Conservation (phyloP, 208 protist species). For the Herpetomonas tarakana region DNA sequence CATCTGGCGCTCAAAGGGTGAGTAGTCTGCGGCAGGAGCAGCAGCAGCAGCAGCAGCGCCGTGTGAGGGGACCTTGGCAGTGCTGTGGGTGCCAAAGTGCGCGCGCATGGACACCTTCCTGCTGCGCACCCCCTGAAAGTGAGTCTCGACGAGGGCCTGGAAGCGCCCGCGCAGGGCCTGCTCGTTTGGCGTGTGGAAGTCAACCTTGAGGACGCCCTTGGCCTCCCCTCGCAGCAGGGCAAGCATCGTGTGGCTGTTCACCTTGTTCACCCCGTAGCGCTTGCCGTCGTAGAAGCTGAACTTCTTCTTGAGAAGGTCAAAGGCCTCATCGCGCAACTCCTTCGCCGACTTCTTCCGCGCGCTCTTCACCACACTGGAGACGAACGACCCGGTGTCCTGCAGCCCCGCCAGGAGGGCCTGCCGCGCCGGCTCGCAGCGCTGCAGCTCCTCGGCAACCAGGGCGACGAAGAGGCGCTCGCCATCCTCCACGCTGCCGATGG, state of each 20-base stretch:
- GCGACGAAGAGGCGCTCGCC: constrained; percentile 49
- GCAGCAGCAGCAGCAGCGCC: too few relatives aligned
- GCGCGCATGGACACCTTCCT: not conserved
- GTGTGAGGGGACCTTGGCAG: not conserved
- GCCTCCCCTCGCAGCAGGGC: constrained; percentile 68
- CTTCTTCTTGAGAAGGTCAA: constrained; percentile 53
- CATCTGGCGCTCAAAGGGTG: constrained; percentile 22
- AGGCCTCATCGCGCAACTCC: constrained; percentile 43
- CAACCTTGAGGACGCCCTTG: constrained; percentile 63
- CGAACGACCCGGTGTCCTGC: constrained; percentile 27
- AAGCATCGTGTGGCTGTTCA: constrained; percentile 58
- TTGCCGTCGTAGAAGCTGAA: constrained; percentile 63
- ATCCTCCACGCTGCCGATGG: constrained; percentile 30
- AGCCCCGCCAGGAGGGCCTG: constrained; percentile 36
- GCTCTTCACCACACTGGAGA: constrained; percentile 29
- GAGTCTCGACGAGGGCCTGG: constrained; percentile 14
- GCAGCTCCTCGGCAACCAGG: constrained; percentile 67
- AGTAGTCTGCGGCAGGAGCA: too few relatives aligned
- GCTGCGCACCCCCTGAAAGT: not conserved
- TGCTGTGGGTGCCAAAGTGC: not conserved
- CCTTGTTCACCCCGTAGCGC: constrained; percentile 30
- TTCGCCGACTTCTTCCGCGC: constrained; percentile 68
- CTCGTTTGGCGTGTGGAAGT: constrained; percentile 15
- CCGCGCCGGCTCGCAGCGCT: constrained; percentile 50
- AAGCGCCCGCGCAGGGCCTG: constrained; percentile 22